Evolutionary conservation across 495 filamentous ascomycete species (phyloP).

Genomic region (Annulohypoxylon stygium): DNA sequence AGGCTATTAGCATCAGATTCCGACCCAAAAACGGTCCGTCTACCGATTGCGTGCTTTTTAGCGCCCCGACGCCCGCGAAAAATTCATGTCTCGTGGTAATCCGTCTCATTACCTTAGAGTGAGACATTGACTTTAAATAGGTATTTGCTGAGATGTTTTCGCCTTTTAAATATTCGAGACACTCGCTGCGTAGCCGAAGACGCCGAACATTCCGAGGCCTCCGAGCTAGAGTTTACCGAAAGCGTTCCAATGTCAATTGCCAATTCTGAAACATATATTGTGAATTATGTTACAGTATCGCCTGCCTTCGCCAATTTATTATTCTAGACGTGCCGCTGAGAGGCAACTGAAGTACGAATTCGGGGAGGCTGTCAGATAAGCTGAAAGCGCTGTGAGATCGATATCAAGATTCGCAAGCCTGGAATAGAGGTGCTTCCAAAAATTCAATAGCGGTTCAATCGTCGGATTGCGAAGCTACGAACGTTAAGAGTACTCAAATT

Average conservation of each 20-base stretch:
- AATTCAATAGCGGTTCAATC: too few relatives aligned
- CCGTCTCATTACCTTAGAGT: not conserved
- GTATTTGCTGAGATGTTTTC: not conserved
- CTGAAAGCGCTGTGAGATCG: too few relatives aligned
- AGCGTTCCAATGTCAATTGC: not conserved
- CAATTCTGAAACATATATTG: not conserved
- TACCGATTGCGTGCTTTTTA: constrained; percentile 15
- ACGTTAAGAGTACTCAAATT: too few relatives aligned
- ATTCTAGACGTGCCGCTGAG: too few relatives aligned
- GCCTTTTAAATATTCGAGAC: not conserved
- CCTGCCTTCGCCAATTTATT: not conserved
- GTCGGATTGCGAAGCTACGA: too few relatives aligned
- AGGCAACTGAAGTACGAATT: too few relatives aligned
- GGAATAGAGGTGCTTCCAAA: too few relatives aligned
- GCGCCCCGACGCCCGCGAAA: constrained; percentile 22
- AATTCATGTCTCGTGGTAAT: not conserved
- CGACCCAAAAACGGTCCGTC: not conserved
- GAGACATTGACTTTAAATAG: not conserved
- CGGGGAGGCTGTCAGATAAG: too few relatives aligned
- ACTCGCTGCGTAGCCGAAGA: not conserved
- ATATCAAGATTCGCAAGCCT: not conserved
- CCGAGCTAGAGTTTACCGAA: not conserved
- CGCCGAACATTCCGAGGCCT: constrained; percentile 13
- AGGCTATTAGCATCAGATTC: constrained; percentile 8
- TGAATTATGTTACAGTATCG: not conserved